phyloP scores from a whole-genome alignment of 2,329 filamentous ascomycete genomes.

The Orbilia ellipsospora region DNA sequence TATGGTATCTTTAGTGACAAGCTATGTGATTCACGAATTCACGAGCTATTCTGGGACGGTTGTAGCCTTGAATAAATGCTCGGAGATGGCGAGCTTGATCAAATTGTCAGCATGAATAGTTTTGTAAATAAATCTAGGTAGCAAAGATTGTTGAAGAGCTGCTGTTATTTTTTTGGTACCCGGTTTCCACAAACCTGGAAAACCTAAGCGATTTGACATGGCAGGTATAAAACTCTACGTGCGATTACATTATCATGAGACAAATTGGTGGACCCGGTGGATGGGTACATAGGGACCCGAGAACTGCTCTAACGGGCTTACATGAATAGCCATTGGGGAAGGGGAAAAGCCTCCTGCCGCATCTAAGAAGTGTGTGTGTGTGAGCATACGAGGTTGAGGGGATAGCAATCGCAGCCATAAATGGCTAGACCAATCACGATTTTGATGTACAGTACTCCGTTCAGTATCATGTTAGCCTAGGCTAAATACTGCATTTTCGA shows the following conservation, averaged over 20 bases:
- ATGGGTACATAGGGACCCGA: conserved; percentile 12
- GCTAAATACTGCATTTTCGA: conserved; percentile 51
- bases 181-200: neutral
- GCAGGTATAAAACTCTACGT: conserved; percentile 10
- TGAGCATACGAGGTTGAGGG: conserved; percentile 44
- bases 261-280: conserved; percentile 22
- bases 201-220: conserved; percentile 10
- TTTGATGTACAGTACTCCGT: neutral
- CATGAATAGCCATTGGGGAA: conserved; percentile 21
- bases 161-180: neutral
- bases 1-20: too few relatives aligned
- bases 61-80: too few relatives aligned
- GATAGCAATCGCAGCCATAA: conserved; percentile 32
- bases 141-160: neutral
- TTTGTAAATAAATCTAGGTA: conserved; percentile 13
- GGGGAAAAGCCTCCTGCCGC: conserved; percentile 7
- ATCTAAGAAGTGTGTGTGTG: conserved; percentile 29
- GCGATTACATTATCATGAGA: conserved; percentile 7
- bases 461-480: conserved; percentile 30
- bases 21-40: too few relatives aligned
- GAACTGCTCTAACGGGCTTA: conserved; percentile 15
- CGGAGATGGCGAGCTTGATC: too few relatives aligned
- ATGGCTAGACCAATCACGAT: conserved; percentile 32
- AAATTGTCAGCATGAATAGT: conserved; percentile 1
- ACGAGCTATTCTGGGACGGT: too few relatives aligned